Percentiles rank a stretch among this genome's conserved stretches.
Evolutionary conservation across 352 stramenopile species (phyloP).

Genomic region (Paralagenidium karlingii): DNA sequence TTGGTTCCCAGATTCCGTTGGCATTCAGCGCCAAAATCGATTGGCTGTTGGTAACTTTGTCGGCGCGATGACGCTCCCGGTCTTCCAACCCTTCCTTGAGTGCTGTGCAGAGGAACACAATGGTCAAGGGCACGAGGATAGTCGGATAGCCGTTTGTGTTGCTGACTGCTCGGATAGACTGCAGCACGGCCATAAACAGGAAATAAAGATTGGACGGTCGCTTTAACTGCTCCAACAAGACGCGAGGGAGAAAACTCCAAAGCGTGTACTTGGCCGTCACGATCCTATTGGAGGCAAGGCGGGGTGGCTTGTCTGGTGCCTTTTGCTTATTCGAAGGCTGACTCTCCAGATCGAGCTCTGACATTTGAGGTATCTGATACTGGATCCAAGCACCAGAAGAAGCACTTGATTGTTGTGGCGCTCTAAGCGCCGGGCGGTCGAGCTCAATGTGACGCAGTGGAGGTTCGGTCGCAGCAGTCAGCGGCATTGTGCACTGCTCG

Average conservation of each 20-base stretch:
- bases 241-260: constrained; percentile 62
- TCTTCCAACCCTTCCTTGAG: constrained; percentile 81
- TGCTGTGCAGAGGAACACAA: constrained; percentile 70
- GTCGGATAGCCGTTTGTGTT: constrained; percentile 80
- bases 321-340: too few species aligned
- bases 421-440: too few species aligned
- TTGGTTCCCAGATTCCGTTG: constrained; percentile 27
- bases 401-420: too few species aligned
- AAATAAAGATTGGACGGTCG: constrained; percentile 81
- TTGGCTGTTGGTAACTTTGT: constrained; percentile 58
- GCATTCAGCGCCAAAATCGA: constrained; percentile 29
- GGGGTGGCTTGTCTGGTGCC: too few species aligned
- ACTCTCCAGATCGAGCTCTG: too few species aligned
- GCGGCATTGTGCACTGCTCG: too few species aligned
- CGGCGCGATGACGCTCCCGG: constrained; percentile 57
- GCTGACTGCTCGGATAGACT: constrained; percentile 72
- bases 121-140: constrained; percentile 50
- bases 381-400: too few species aligned
- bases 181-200: constrained; percentile 70
- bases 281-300: constrained; percentile 53
- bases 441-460: too few species aligned
- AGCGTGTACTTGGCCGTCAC: constrained; percentile 73
- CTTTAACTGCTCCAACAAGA: constrained; percentile 60
- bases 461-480: too few species aligned
- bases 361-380: too few species aligned